Conservation (phyloP, 352 stramenopile genomes). For the Pythium folliculosum region DNA sequence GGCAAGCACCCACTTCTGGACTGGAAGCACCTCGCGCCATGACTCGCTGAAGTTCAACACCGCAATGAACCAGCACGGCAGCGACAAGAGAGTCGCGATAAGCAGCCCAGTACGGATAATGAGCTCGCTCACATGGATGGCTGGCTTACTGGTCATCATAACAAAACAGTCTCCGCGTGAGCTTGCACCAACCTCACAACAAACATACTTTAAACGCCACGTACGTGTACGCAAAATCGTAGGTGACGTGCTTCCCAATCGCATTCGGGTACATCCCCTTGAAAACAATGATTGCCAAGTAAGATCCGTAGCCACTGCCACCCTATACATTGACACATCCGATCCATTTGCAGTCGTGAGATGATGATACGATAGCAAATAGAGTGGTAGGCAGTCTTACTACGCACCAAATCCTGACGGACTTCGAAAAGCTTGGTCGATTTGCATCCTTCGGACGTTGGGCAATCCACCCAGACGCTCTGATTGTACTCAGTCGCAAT, state of each 20-base stretch:
- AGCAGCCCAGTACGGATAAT: conserved; percentile 63
- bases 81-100: conserved; percentile 52
- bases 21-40: conserved; percentile 54
- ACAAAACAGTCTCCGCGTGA: neutral
- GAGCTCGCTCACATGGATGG: conserved; percentile 69
- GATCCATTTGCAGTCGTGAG: neutral
- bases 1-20: conserved; percentile 75
- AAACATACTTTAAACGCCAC: conserved; percentile 13
- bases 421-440: conserved; percentile 64
- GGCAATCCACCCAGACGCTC: conserved; percentile 77
- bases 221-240: conserved; percentile 85
- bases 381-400: neutral
- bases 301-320: conserved; percentile 61
- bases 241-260: conserved; percentile 64
- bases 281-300: conserved; percentile 62
- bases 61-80: conserved; percentile 75
- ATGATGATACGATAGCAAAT: neutral
- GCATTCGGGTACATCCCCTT: conserved; percentile 75
- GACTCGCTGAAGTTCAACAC: conserved; percentile 60
- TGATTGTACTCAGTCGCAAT: conserved; percentile 70
- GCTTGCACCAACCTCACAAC: neutral
- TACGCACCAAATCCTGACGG: conserved; percentile 61
- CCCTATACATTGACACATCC: conserved; percentile 34
- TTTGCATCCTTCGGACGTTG: conserved; percentile 42
- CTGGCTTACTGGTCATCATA: conserved; percentile 51